A percentile compares a stretch with the other conserved stretches of the same genome.
These are phyloP conservation scores for Trichoderma endophyticum DNA, from an alignment of 2,329 filamentous ascomycete genomes.

Conservation along the genomic window DNA sequence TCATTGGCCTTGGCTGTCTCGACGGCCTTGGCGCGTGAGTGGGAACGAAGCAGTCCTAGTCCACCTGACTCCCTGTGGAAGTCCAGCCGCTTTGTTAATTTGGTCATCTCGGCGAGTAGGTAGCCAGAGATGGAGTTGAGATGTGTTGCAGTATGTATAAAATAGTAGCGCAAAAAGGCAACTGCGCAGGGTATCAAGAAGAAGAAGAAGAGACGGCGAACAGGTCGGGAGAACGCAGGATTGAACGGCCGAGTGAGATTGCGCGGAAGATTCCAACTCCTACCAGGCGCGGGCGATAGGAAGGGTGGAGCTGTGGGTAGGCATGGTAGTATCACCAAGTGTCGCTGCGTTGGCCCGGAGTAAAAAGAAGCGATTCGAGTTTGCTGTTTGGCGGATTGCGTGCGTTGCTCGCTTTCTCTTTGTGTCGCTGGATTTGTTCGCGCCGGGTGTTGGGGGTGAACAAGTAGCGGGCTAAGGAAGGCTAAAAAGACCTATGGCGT, in stretches of 20 bases:
- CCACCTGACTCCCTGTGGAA: conserved; percentile 4
- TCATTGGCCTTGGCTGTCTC: not conserved
- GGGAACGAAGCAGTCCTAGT: conserved; percentile 4
- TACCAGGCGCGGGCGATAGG: conserved; percentile 16
- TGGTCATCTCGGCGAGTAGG: conserved; percentile 2
- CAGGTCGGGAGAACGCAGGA: not conserved
- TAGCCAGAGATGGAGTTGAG: not conserved
- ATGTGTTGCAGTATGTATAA: not conserved
- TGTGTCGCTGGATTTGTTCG: not conserved
- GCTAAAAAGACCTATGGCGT: conserved; percentile 1
- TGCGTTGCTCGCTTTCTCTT: not conserved
- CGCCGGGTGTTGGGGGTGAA: conserved; percentile 2
- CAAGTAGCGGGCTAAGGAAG: not conserved
- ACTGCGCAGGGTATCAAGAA: conserved; percentile 16
- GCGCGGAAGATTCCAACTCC: conserved; percentile 10
- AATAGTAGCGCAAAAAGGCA: conserved; percentile 7
- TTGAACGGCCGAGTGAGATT: not conserved
- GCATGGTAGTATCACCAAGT: conserved; percentile 14
- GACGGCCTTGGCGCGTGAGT: conserved; percentile 1
- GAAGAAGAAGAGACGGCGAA: conserved; percentile 3
- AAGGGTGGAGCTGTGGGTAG: conserved; percentile 10
- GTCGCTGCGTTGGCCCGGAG: not conserved
- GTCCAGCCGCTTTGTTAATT: conserved; percentile 10
- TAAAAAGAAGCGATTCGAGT: not conserved
- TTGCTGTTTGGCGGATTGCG: not conserved